Percentiles rank a stretch among this genome's conserved stretches.
These are phyloP conservation scores for Saccharomyces uvarum DNA, from an alignment of 1,139 yeast genomes.

Conservation along the genomic window DNA sequence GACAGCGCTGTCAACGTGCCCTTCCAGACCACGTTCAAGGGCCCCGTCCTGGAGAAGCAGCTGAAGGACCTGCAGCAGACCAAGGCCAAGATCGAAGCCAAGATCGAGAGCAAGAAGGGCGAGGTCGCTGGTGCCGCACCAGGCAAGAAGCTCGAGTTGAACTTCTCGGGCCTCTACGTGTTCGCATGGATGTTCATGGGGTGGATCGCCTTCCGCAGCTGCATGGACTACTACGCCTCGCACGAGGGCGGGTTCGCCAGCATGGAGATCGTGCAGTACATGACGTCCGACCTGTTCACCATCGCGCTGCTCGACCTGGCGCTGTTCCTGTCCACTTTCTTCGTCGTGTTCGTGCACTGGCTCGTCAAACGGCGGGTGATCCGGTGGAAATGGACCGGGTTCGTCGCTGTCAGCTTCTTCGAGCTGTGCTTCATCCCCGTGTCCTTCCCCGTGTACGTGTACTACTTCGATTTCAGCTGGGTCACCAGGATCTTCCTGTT, in stretches of 20 bases:
- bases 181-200: slow-evolving; percentile 13
- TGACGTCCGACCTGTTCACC: slow-evolving; percentile 47
- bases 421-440: slow-evolving; percentile 43
- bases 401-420: slow-evolving; percentile 48
- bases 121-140: slow-evolving; percentile 1
- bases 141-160: slow-evolving; percentile 3
- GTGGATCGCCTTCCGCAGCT: slow-evolving; percentile 7
- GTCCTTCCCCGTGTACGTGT: slow-evolving; percentile 45
- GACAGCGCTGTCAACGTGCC: slow-evolving; percentile 13
- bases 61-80: slow-evolving; percentile 9
- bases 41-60: slow-evolving; percentile 12
- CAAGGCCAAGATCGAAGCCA: slow-evolving; percentile 4
- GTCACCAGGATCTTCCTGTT: slow-evolving; percentile 74
- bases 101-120: neutral
- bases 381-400: slow-evolving; percentile 55
- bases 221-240: slow-evolving; percentile 9
- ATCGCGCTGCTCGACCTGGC: slow-evolving; percentile 59
- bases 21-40: slow-evolving; percentile 8
- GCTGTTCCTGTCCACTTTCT: slow-evolving; percentile 59
- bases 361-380: slow-evolving; percentile 38
- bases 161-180: slow-evolving; percentile 12
- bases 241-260: slow-evolving; percentile 3
- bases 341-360: slow-evolving; percentile 48
- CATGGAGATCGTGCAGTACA: slow-evolving; percentile 33
- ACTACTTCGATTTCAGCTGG: slow-evolving; percentile 58